Evolutionary conservation across 2,329 filamentous ascomycete species (phyloP), one percentile per base, ranked within the genome.

Genomic region (Chlorencoelia australis): DNA sequence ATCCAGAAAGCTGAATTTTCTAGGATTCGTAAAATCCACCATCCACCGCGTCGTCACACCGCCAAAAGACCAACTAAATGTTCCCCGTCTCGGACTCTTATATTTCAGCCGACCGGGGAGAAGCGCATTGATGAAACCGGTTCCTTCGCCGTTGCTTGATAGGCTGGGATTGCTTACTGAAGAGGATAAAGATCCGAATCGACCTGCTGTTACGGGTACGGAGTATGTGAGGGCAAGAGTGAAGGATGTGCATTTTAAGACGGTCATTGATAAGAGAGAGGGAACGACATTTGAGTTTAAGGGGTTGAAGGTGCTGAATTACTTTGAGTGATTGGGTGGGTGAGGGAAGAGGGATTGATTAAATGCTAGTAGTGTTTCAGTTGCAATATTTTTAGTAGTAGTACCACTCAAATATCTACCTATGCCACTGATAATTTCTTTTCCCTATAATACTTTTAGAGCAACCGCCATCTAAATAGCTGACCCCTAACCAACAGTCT

Each of bases 81-180:
- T 65, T 9, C 64, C 69, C 36, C 59, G 69, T 0, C 56, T 69
- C 3, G 68, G 70, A 0, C 54, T 73, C 1, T 44, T 64, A 34
- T 63, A 62, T 33, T 61, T 61, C 47, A 61, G 61, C 5, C 52
- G 63, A 25, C 42, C 42, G 41, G 54, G 54, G n/a, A 35, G 38
- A 20, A 43, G 45, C 20, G 48, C 51, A n/a, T 42, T 44, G 3
- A 60, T 56, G 46, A 57, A 48, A 39, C 47, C 54, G 3, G 54
- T 62, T 8, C 55, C 59, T 6, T 59, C 59, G 14, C 55, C 60
- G 25, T 34, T 60, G 9, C 48, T 64, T 15, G 56, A 56, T 7
- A 55, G 59, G 3, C 45, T 60, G 3, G 62, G 60, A 1, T 48
- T 65, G 2, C 49, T 65, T 20, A 56, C 54, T 1, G 59, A 60